Percentiles rank a stretch among this genome's conserved stretches.
These are phyloP conservation scores for Agaricales sp. DNA, from an alignment of 1,284 basidiomycete species.

Conservation along the genomic window DNA sequence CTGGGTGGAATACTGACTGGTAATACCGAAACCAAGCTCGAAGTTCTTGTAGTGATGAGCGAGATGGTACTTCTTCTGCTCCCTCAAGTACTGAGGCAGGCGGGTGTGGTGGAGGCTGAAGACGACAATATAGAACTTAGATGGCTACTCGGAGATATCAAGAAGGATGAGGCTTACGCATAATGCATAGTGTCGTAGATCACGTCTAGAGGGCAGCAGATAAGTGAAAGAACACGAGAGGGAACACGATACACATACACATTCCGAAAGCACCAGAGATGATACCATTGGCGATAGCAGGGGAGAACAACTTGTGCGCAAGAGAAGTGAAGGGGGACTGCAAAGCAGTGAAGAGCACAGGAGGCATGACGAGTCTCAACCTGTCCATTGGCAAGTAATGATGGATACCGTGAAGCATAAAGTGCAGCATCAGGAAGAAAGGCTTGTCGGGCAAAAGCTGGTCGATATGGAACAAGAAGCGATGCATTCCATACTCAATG, in stretches of 20 bases:
- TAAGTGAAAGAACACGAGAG: constrained; percentile 3
- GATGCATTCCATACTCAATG: constrained; percentile 92
- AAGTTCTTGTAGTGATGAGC: constrained; percentile 99
- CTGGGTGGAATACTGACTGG: constrained; percentile 38
- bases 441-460: constrained; percentile 80
- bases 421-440: constrained; percentile 79
- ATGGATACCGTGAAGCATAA: constrained; percentile 92
- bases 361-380: constrained; percentile 97
- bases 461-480: constrained; percentile 98
- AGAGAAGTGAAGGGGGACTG: constrained; percentile 86
- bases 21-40: constrained; percentile 97
- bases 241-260: constrained; percentile 43
- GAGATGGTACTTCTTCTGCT: constrained; percentile 97
- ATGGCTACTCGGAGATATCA: background rate
- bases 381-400: constrained; percentile 97
- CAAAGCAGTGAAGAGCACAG: constrained; percentile 71
- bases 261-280: constrained; percentile 89
- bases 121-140: constrained; percentile 7
- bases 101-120: constrained; percentile 78
- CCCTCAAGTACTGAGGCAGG: constrained; percentile 78
- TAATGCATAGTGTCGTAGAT: constrained; percentile 92
- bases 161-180: constrained; percentile 51
- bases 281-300: constrained; percentile 83
- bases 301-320: constrained; percentile 78
- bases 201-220: constrained; percentile 42